These are phyloP conservation scores for Cladorrhinum samala DNA, from an alignment of 495 filamentous ascomycete genomes.

Conservation along the genomic window DNA sequence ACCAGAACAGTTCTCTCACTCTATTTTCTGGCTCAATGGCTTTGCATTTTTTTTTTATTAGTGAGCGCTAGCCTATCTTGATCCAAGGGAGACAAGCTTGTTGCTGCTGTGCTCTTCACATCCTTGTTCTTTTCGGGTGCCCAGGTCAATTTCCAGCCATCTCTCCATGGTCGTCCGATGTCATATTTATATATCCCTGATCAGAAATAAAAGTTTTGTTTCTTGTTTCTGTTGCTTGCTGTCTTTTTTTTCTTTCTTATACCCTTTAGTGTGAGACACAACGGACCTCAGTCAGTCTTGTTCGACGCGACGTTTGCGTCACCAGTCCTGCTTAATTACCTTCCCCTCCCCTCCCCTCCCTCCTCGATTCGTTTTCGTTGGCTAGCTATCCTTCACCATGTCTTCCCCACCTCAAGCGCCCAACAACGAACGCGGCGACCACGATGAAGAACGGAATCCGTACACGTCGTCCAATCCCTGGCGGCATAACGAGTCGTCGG, in stretches of 20 bases:
- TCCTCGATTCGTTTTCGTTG: neutral
- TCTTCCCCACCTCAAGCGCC: neutral
- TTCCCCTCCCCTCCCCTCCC: neutral
- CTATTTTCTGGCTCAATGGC: neutral
- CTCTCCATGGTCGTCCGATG: neutral
- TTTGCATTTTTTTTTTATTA: neutral
- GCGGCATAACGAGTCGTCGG: conserved; percentile 48
- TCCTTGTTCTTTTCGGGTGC: neutral
- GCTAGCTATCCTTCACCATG: neutral
- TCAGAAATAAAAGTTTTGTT: no score
- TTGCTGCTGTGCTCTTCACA: neutral
- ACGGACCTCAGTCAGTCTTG: no score
- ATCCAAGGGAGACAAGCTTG: no score
- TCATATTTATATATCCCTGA: no score
- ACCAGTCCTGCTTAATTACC: no score
- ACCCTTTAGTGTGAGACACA: no score
- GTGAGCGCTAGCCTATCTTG: neutral
- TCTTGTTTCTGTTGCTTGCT: no score
- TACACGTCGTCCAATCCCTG: conserved; percentile 44
- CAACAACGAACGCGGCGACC: conserved; percentile 15
- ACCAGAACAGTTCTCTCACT: neutral
- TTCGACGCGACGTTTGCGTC: no score
- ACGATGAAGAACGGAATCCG: conserved; percentile 34
- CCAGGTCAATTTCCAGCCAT: neutral
- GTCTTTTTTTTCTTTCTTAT: no score